phyloP scores from a whole-genome alignment of 495 filamentous ascomycete genomes.

The Penicillium roqueforti region DNA sequence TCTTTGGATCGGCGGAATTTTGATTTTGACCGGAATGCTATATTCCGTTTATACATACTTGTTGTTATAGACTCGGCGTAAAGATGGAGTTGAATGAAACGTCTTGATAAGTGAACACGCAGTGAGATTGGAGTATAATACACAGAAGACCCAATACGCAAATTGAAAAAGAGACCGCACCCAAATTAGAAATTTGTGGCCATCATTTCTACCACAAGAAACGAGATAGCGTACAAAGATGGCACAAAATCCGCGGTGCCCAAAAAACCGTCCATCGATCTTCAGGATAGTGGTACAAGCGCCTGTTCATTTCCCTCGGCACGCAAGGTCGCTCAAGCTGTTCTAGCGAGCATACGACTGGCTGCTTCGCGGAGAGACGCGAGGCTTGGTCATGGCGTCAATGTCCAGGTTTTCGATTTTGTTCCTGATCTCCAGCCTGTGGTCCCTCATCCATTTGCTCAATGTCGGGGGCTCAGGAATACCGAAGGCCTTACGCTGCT shows the following conservation, averaged over 20 bases:
- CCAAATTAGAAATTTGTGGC: slow-evolving; percentile 12
- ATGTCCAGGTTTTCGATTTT: slow-evolving; percentile 38
- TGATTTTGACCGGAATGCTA: background rate
- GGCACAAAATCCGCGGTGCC: slow-evolving; percentile 14
- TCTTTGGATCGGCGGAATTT: slow-evolving; percentile 17
- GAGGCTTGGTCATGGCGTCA: slow-evolving; percentile 35
- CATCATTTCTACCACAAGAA: slow-evolving; percentile 1
- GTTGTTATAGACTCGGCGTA: background rate
- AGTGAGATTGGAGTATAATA: slow-evolving; percentile 41
- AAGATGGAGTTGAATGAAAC: background rate
- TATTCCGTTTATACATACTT: background rate
- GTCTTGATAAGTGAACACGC: slow-evolving; percentile 11
- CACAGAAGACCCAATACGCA: slow-evolving; percentile 33
- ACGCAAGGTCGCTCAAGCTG: background rate
- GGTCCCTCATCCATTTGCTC: slow-evolving; percentile 35
- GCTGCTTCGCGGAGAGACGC: slow-evolving; percentile 5
- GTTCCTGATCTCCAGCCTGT: slow-evolving; percentile 28
- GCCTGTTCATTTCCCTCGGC: slow-evolving; percentile 16
- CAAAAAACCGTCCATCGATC: slow-evolving; percentile 14
- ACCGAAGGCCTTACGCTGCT: slow-evolving; percentile 50
- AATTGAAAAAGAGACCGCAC: slow-evolving; percentile 16
- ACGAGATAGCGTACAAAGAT: slow-evolving; percentile 6
- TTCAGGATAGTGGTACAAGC: slow-evolving; percentile 34
- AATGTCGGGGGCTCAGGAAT: slow-evolving; percentile 41
- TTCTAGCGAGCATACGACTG: background rate